phyloP scores from a whole-genome alignment of 768 basidiomycete genomes.

The Fomitopsis pulvina region DNA sequence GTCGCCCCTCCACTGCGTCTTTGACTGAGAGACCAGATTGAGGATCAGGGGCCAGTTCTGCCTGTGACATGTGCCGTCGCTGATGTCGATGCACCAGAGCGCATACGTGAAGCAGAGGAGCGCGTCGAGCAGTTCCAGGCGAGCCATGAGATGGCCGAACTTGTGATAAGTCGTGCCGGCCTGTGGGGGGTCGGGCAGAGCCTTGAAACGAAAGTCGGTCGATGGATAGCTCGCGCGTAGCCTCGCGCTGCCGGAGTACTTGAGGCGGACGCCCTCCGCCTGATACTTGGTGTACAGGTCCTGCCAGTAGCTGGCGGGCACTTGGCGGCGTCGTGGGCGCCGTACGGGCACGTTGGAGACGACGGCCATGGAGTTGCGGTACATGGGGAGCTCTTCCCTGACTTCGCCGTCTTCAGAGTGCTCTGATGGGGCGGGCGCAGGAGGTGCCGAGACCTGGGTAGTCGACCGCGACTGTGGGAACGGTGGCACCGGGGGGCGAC shows the following conservation, averaged over 20 bases:
- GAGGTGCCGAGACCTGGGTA: slow-evolving; percentile 20
- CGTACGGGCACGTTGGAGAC: slow-evolving; percentile 48
- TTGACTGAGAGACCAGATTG: slow-evolving; percentile 67
- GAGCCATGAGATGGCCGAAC: slow-evolving; percentile 66
- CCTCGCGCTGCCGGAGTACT: slow-evolving; percentile 78
- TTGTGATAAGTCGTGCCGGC: slow-evolving; percentile 68
- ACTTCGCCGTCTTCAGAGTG: slow-evolving; percentile 43
- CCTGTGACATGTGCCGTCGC: slow-evolving; percentile 43
- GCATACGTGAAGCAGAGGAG: slow-evolving; percentile 80
- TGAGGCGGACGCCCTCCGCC: slow-evolving; percentile 62
- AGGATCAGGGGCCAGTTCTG: slow-evolving; percentile 66
- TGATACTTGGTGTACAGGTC: slow-evolving; percentile 66
- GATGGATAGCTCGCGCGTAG: slow-evolving; percentile 69
- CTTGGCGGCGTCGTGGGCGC: slow-evolving; percentile 53
- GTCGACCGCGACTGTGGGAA: slow-evolving; percentile 21
- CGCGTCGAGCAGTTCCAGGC: slow-evolving; percentile 76
- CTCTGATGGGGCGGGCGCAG: slow-evolving; percentile 29
- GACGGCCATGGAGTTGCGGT: slow-evolving; percentile 26
- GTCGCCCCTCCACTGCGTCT: slow-evolving; percentile 53
- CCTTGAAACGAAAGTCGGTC: slow-evolving; percentile 56
- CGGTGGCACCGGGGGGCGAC: slow-evolving; percentile 21
- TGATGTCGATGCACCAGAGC: slow-evolving; percentile 72
- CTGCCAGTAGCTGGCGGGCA: slow-evolving; percentile 46
- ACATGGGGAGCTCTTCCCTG: slow-evolving; percentile 29
- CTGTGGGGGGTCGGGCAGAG: slow-evolving; percentile 56